Conservation (phyloP, 305 asterid species). For the Fraxinus velutina region DNA sequence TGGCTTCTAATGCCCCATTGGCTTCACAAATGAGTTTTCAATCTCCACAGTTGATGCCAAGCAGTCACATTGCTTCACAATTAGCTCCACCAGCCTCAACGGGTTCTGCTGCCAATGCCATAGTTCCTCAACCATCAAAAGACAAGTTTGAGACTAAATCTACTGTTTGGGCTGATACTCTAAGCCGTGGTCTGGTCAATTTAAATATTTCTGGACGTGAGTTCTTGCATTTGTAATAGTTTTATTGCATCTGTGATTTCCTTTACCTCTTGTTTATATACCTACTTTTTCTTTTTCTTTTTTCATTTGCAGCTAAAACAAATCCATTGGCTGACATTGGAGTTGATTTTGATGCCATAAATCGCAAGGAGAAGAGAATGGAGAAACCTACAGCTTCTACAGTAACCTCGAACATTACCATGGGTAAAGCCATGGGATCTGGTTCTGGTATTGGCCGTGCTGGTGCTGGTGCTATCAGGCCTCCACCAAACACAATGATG, state of each 20-base stretch:
- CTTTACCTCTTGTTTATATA: neutral
- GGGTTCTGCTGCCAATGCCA: constrained; percentile 31
- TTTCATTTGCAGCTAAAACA: constrained; percentile 67
- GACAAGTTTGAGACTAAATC: constrained; percentile 89
- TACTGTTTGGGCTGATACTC: constrained; percentile 92
- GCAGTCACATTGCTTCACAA: neutral
- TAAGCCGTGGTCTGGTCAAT: constrained; percentile 90
- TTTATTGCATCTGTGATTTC: neutral
- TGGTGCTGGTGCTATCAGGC: constrained; percentile 39
- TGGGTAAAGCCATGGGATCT: constrained; percentile 99
- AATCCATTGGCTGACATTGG: constrained; percentile 91
- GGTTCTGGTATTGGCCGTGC: constrained; percentile 81
- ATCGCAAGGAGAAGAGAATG: constrained; percentile 92
- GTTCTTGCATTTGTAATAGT: constrained; percentile 25
- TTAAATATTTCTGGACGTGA: constrained; percentile 91
- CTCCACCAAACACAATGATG: constrained; percentile 54
- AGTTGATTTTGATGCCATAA: constrained; percentile 91
- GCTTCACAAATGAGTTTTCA: neutral
- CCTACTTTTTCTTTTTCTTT: neutral
- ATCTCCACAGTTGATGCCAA: neutral
- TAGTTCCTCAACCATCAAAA: constrained; percentile 54
- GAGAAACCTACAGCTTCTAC: constrained; percentile 67
- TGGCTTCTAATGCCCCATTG: neutral
- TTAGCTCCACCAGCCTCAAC: constrained; percentile 33
- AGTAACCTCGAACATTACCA: constrained; percentile 58